Base-by-base conservation (phyloP, 2,329 filamentous ascomycete genomes). In the Aspergillaceae sp. region DNA sequence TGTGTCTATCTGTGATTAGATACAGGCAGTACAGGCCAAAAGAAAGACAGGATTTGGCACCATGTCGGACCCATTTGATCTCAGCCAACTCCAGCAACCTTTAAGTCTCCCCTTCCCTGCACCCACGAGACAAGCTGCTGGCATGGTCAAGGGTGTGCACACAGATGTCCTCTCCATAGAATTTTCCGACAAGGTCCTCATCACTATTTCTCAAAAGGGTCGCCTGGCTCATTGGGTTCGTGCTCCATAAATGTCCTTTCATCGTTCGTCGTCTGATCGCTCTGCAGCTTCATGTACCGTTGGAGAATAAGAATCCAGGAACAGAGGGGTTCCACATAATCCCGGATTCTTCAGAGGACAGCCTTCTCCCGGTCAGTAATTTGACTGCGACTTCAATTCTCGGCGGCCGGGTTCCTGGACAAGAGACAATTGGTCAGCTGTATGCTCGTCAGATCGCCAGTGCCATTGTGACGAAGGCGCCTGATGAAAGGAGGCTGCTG, bases 391-490 rank as follows among this genome's bases (percentile, higher is more conserved):
- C 82, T 34, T 94, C 89, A 0, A 72, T 98, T 2, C 75, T 98
- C 0, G 92, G 92, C 2, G 89, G 85, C 7, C 88, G 90, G 40
- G 82, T 84, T 30, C 76, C 84, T 44, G 82, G 86, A 41, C 78
- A 89, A 38, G 89, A 96, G 60, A 87, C 85, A 0, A 67, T 94
- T 4, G 91, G 88, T 1, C 90, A 96, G 64, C 79, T 96, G 1
- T 84, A 94, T 59, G 90, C 90, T 2, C 87, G 87, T 38, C 91
- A 96, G 59, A 84, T 97, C 54, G 92, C 85, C 4, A 94, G 83
- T 59, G 79, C 84, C 35, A 78, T 98, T 48, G 76, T 83, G 11
- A 79, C 84, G 49, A 82, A 82, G 51, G 76, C 86, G 44, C 82
- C 87, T 4, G 69, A 73, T 40, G 81, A 84, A 61, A 74, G 71